Conservation (phyloP, 768 basidiomycete species). For the Suillus spraguei region DNA sequence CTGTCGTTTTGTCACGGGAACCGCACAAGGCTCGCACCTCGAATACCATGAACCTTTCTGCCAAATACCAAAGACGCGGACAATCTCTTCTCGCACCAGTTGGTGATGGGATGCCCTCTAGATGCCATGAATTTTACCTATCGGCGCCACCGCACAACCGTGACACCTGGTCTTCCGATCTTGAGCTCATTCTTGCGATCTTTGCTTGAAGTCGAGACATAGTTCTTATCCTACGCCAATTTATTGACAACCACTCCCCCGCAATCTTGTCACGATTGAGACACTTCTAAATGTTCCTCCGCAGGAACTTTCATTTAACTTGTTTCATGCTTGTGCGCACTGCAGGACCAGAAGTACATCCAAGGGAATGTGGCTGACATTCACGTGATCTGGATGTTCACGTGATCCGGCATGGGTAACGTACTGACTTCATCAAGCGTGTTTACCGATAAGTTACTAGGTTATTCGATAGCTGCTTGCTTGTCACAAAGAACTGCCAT, state of each 20-base stretch:
- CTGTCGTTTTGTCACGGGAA: conserved; percentile 6
- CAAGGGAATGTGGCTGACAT: background rate
- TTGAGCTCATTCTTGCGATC: background rate
- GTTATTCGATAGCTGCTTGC: background rate
- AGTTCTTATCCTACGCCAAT: background rate
- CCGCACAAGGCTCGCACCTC: conserved; percentile 7
- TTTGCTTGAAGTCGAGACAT: background rate
- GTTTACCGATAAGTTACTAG: background rate
- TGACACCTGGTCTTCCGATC: conserved; percentile 4
- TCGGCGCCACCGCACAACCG: background rate
- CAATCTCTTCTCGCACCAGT: background rate
- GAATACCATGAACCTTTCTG: too few species aligned
- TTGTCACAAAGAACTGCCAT: background rate
- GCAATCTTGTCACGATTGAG: conserved; percentile 3
- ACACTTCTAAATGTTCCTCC: background rate
- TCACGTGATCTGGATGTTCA: background rate
- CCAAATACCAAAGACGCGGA: background rate
- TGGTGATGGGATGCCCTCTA: background rate
- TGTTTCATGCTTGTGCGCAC: background rate
- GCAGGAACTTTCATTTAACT: background rate
- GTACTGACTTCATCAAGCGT: background rate
- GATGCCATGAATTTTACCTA: background rate
- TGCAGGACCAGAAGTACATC: background rate
- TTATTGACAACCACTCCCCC: background rate
- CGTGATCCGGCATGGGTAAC: background rate